Evolutionary conservation across 2,329 filamentous ascomycete genomes (phyloP).

Genomic region (Alternaria solani): DNA sequence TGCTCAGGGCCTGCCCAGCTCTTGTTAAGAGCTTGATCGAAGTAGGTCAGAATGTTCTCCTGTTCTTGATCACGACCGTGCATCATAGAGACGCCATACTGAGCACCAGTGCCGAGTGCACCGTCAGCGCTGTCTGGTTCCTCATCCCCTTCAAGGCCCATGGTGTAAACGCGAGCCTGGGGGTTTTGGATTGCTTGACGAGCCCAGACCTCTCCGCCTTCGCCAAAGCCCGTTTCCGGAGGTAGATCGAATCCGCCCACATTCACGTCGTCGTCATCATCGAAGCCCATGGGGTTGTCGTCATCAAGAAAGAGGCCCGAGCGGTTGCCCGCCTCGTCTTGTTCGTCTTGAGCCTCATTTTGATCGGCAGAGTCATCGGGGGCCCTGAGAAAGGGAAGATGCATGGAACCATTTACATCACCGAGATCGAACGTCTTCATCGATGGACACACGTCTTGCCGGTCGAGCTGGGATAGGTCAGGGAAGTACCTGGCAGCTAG

Average conservation of each 20-base stretch:
- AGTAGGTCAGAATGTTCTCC: constrained; percentile 97
- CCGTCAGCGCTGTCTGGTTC: constrained; percentile 57
- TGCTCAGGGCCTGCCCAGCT: constrained; percentile 99
- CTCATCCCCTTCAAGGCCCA: constrained; percentile 64
- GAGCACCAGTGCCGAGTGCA: constrained; percentile 65
- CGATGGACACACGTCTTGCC: constrained; percentile 92
- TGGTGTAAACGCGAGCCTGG: constrained; percentile 81
- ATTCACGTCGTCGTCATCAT: constrained; percentile 68
- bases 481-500: constrained; percentile 87
- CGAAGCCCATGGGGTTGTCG: constrained; percentile 82
- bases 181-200: constrained; percentile 86
- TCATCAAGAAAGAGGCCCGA: constrained; percentile 87
- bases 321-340: constrained; percentile 63
- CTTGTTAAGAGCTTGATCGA: constrained; percentile 94
- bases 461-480: constrained; percentile 76
- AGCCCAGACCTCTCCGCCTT: constrained; percentile 96
- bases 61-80: constrained; percentile 75
- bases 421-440: constrained; percentile 93
- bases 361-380: constrained; percentile 84
- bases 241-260: constrained; percentile 69
- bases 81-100: constrained; percentile 82
- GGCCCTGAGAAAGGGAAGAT: constrained; percentile 91
- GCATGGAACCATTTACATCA: constrained; percentile 81
- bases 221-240: constrained; percentile 83
- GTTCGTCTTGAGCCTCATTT: constrained; percentile 60